Evolutionary conservation across 306 rosid genomes (phyloP).

Genomic region (Astragalus membranaceus): DNA sequence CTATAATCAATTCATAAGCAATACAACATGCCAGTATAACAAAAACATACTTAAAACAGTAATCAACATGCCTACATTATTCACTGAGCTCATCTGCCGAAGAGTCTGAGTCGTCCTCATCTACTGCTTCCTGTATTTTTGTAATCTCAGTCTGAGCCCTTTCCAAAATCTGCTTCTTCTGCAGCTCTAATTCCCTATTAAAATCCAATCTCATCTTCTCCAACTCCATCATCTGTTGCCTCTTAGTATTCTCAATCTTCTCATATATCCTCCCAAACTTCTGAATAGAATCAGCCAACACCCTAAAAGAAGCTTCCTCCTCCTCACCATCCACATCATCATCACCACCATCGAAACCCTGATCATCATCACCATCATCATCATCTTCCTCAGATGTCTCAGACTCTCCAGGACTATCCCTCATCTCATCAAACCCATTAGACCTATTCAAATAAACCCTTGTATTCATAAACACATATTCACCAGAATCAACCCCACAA

Average conservation of each 20-base stretch:
- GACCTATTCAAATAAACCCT: constrained; percentile 70
- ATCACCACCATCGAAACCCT: neutral
- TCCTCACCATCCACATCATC: constrained; percentile 17
- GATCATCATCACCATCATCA: constrained; percentile 12
- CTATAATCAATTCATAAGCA: neutral
- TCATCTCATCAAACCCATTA: constrained; percentile 82
- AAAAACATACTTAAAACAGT: neutral
- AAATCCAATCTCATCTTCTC: constrained; percentile 76
- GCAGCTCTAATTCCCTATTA: constrained; percentile 62
- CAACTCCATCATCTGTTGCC: constrained; percentile 81
- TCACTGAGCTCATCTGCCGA: constrained; percentile 45
- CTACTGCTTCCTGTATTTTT: constrained; percentile 53
- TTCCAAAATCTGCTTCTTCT: constrained; percentile 80
- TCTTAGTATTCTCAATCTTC: constrained; percentile 75
- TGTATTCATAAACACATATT: constrained; percentile 74
- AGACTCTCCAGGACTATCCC: constrained; percentile 82
- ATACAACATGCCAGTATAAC: constrained; percentile 6
- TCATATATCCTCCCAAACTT: constrained; percentile 77
- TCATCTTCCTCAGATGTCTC: constrained; percentile 50
- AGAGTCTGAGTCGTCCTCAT: constrained; percentile 12
- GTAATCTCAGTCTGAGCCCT: constrained; percentile 67
- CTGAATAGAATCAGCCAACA: constrained; percentile 62
- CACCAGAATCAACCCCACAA: constrained; percentile 86
- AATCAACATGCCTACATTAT: constrained; percentile 25
- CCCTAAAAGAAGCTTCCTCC: constrained; percentile 41